Evolutionary conservation across 495 filamentous ascomycete species (phyloP).

Genomic region (Aspergillus saccharolyticus): DNA sequence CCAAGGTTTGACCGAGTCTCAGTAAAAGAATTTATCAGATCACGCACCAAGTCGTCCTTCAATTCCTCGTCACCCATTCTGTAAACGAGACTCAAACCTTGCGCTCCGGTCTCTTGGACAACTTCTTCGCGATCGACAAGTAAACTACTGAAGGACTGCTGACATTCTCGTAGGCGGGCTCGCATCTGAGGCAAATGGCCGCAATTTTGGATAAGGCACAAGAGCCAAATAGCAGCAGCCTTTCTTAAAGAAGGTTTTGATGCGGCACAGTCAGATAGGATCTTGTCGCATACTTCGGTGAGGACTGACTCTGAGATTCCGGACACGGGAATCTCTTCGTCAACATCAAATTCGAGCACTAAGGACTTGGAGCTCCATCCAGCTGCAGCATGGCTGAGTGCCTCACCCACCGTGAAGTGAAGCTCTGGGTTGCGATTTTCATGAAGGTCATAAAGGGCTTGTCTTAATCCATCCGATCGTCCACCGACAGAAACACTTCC

Average conservation of each 20-base stretch:
- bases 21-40: constrained; percentile 84
- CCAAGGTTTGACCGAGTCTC: constrained; percentile 62
- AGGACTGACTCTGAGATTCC: constrained; percentile 46
- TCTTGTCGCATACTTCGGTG: constrained; percentile 54
- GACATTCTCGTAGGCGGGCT: constrained; percentile 66
- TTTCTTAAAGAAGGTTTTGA: constrained; percentile 84
- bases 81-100: constrained; percentile 85
- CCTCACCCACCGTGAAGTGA: constrained; percentile 86
- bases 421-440: constrained; percentile 78
- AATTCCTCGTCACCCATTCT: constrained; percentile 79
- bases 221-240: constrained; percentile 86
- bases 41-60: constrained; percentile 75
- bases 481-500: constrained; percentile 27
- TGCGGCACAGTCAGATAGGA: constrained; percentile 66
- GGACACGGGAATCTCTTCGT: constrained; percentile 38
- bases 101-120: constrained; percentile 89
- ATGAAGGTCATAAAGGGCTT: constrained; percentile 66
- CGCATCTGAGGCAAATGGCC: constrained; percentile 69
- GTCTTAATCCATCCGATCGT: constrained; percentile 43
- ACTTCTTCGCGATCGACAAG: constrained; percentile 85
- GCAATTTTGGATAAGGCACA: constrained; percentile 89
- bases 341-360: constrained; percentile 57
- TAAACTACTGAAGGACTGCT: constrained; percentile 81
- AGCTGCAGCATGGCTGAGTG: constrained; percentile 66
- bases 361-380: constrained; percentile 73